Conservation (phyloP, 495 filamentous ascomycete species). For the Barbatosphaeria neglecta region DNA sequence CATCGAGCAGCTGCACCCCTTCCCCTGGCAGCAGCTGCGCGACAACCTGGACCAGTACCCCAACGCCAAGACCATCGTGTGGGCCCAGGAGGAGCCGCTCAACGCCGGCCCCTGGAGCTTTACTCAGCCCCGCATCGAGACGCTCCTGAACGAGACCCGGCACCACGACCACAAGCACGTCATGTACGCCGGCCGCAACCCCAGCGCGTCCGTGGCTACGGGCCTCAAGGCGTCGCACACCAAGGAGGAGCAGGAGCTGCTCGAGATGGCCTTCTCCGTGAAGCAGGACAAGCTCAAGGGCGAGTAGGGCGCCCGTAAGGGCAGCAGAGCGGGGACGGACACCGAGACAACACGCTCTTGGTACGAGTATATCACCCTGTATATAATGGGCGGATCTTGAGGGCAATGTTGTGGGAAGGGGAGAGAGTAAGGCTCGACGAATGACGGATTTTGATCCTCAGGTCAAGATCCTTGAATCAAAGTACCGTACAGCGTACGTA, state of each 20-base stretch:
- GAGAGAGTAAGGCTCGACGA: not conserved
- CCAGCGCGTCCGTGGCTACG: slow-evolving; percentile 83
- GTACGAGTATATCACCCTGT: not conserved
- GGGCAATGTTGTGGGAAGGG: no score
- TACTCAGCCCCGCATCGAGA: slow-evolving; percentile 92
- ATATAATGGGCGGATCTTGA: not conserved
- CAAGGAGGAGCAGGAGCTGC: slow-evolving; percentile 87
- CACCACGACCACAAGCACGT: slow-evolving; percentile 89
- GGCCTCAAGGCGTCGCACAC: slow-evolving; percentile 78
- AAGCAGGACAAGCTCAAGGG: slow-evolving; percentile 61
- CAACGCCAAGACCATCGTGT: slow-evolving; percentile 93
- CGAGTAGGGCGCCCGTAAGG: slow-evolving; percentile 33
- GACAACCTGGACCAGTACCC: slow-evolving; percentile 94
- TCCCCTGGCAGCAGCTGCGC: slow-evolving; percentile 93
- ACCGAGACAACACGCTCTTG: not conserved
- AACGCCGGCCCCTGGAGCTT: slow-evolving; percentile 95
- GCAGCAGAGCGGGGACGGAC: not conserved
- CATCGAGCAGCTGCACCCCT: slow-evolving; percentile 94
- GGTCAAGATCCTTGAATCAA: no score
- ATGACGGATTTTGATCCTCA: no score
- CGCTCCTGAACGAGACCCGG: slow-evolving; percentile 78
- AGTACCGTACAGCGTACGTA: no score
- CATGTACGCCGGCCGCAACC: slow-evolving; percentile 88
- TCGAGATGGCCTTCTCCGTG: slow-evolving; percentile 58
- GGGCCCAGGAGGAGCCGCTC: slow-evolving; percentile 92